Evolutionary conservation across 257 asterid genomes (phyloP).

Genomic region (Mentha longifolia): DNA sequence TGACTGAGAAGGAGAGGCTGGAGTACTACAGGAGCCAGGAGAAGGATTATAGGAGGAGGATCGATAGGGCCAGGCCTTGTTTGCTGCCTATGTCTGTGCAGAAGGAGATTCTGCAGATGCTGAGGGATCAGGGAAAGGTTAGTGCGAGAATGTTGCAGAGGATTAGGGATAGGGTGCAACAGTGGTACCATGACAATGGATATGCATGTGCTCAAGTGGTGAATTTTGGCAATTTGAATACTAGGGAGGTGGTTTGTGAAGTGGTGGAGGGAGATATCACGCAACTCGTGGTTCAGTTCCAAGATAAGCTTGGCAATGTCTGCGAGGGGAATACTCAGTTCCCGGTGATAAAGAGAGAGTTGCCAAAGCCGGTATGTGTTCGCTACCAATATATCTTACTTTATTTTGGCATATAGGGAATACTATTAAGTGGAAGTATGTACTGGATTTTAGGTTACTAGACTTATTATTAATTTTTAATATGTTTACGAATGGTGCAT

Average conservation of each 20-base stretch:
- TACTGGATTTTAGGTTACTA: constrained; percentile 16
- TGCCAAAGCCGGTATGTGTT: constrained; percentile 72
- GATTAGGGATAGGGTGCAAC: constrained; percentile 95
- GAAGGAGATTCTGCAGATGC: constrained; percentile 69
- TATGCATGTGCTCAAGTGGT: constrained; percentile 94
- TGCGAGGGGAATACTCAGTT: constrained; percentile 91
- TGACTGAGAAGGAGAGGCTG: constrained; percentile 89
- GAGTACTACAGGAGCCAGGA: constrained; percentile 71
- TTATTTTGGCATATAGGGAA: neutral
- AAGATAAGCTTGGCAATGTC: constrained; percentile 93
- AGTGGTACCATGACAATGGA: constrained; percentile 96
- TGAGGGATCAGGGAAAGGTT: constrained; percentile 75
- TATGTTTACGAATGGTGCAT: neutral
- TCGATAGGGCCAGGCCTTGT: constrained; percentile 80
- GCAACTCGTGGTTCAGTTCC: constrained; percentile 81
- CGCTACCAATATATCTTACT: constrained; percentile 2
- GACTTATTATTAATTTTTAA: neutral
- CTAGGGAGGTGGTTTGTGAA: constrained; percentile 94
- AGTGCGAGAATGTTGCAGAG: constrained; percentile 92
- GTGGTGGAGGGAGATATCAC: constrained; percentile 99
- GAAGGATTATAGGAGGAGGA: constrained; percentile 80
- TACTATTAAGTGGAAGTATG: neutral
- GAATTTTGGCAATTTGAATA: constrained; percentile 93
- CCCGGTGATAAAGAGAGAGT: constrained; percentile 79
- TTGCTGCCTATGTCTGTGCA: constrained; percentile 75